These are phyloP conservation scores for Saccharomycopsis sp. DNA, from an alignment of 805 yeast genomes.

Conservation along the genomic window DNA sequence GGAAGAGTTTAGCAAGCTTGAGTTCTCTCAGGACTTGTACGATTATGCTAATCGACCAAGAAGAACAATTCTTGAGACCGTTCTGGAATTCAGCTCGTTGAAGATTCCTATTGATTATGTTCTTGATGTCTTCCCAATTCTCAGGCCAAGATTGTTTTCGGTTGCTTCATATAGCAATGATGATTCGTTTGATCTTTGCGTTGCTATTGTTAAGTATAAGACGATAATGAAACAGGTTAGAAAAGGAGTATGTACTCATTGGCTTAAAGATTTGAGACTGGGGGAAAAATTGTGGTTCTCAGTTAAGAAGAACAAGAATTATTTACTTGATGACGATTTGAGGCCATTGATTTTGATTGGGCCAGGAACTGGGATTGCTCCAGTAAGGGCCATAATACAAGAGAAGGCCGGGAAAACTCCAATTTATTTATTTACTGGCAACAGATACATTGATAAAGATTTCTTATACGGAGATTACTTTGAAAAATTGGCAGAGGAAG, in stretches of 20 bases:
- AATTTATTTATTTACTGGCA: constrained; percentile 65
- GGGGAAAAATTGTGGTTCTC: constrained; percentile 50
- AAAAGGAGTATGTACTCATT: constrained; percentile 75
- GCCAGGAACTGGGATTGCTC: constrained; percentile 97
- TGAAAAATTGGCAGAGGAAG: constrained; percentile 30
- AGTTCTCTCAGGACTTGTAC: constrained; percentile 74
- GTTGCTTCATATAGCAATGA: constrained; percentile 58
- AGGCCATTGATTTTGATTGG: constrained; percentile 66
- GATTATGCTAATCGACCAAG: constrained; percentile 93
- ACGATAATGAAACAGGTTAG: constrained; percentile 74
- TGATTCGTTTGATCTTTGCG: constrained; percentile 51
- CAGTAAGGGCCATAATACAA: constrained; percentile 68
- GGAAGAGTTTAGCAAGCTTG: constrained; percentile 61
- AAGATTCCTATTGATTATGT: constrained; percentile 69
- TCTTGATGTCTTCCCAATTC: constrained; percentile 68
- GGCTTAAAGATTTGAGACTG: constrained; percentile 46
- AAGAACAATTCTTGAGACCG: constrained; percentile 75
- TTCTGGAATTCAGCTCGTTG: constrained; percentile 74
- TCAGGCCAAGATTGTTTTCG: constrained; percentile 79
- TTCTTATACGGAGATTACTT: constrained; percentile 56
- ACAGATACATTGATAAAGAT: constrained; percentile 60
- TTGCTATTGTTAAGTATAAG: constrained; percentile 81
- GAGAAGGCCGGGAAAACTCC: constrained; percentile 26
- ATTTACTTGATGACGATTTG: constrained; percentile 8
- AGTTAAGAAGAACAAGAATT: constrained; percentile 36